phyloP scores from a whole-genome alignment of 2,329 filamentous ascomycete genomes.

The Raffaelea arxii region DNA sequence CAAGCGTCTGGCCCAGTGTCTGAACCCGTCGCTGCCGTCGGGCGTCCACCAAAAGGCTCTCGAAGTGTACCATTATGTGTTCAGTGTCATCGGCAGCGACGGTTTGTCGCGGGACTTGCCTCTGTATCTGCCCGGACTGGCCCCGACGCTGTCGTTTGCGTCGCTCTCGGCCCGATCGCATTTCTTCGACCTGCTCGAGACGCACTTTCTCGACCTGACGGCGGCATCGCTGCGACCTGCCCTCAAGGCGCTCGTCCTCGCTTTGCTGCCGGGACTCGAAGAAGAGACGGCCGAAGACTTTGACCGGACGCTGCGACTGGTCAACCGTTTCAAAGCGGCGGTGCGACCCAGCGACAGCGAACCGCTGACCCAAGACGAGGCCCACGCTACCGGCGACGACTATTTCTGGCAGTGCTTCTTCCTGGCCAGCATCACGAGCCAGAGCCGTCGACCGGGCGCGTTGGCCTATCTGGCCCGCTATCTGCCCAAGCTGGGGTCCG shows the following conservation, averaged over 20 bases:
- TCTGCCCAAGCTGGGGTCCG: slow-evolving; percentile 59
- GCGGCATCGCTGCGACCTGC: slow-evolving; percentile 68
- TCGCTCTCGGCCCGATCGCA: slow-evolving; percentile 82
- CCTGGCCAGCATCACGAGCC: slow-evolving; percentile 81
- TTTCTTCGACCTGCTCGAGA: slow-evolving; percentile 77
- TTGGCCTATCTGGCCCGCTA: slow-evolving; percentile 75
- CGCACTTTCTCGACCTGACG: slow-evolving; percentile 64
- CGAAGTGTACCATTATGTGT: slow-evolving; percentile 87
- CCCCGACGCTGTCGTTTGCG: slow-evolving; percentile 85
- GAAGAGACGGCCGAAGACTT: slow-evolving; percentile 98
- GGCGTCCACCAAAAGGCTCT: slow-evolving; percentile 96
- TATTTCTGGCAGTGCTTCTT: slow-evolving; percentile 99
- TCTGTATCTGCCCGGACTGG: slow-evolving; percentile 82
- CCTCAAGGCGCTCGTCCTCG: slow-evolving; percentile 80
- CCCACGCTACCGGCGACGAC: slow-evolving; percentile 59
- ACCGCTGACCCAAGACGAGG: slow-evolving; percentile 35
- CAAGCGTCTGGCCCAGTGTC: slow-evolving; percentile 86
- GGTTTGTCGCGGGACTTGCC: slow-evolving; percentile 72
- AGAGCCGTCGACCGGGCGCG: slow-evolving; percentile 74
- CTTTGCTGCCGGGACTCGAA: slow-evolving; percentile 83
- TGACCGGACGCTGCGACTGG: slow-evolving; percentile 68
- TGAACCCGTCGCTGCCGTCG: slow-evolving; percentile 86
- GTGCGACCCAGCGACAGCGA: slow-evolving; percentile 47
- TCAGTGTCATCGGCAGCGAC: slow-evolving; percentile 73
- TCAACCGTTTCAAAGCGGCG: slow-evolving; percentile 66